Conservation (phyloP, 495 filamentous ascomycete genomes). For the Apiosordaria backusii region DNA sequence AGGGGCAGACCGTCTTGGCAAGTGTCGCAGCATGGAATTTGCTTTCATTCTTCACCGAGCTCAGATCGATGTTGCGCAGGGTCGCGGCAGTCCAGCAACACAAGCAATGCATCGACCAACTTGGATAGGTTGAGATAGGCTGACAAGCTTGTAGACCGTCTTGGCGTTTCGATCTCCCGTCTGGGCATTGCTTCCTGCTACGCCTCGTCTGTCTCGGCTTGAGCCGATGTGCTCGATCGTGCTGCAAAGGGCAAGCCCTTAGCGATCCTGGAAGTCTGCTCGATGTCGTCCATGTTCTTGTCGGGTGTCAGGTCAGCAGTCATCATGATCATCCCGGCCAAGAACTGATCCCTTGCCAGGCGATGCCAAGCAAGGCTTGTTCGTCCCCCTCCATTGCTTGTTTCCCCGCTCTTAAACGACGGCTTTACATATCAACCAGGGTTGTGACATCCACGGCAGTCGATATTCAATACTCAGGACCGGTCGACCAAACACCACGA, state of each 20-base stretch:
- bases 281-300: background rate
- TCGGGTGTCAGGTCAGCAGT: background rate
- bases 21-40: background rate
- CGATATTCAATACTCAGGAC: background rate
- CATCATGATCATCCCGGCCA: background rate
- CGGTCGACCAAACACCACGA: background rate
- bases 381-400: constrained; percentile 12
- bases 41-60: background rate
- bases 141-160: constrained; percentile 14
- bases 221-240: constrained; percentile 16
- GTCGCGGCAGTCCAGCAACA: constrained; percentile 1
- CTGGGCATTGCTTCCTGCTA: constrained; percentile 20
- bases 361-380: constrained; percentile 16
- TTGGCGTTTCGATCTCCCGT: constrained; percentile 34
- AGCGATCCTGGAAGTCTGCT: background rate
- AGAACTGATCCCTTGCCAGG: background rate
- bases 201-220: constrained; percentile 24
- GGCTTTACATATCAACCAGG: background rate
- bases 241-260: constrained; percentile 4
- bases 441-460: background rate
- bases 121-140: constrained; percentile 8
- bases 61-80: constrained; percentile 7
- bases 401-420: constrained; percentile 7
- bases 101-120: background rate
- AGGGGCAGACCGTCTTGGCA: background rate